Conservation (phyloP, 306 rosid species). For the Myrica gale region DNA sequence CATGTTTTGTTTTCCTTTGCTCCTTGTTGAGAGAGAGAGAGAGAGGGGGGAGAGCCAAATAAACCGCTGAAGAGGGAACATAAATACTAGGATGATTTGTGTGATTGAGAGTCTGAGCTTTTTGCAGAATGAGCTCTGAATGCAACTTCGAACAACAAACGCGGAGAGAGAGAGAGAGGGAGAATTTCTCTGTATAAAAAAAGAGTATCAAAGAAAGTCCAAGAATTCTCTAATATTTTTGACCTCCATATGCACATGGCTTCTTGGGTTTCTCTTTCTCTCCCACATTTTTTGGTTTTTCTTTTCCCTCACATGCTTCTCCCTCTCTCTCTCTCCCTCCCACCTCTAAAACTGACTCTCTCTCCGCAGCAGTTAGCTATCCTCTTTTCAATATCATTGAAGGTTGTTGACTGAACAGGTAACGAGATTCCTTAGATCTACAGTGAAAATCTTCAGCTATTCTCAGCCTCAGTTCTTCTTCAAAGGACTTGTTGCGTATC, state of each 20-base stretch:
- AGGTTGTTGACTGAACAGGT: constrained; percentile 66
- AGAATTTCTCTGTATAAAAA: neutral
- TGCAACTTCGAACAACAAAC: constrained; percentile 34
- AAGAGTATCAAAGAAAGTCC: constrained; percentile 18
- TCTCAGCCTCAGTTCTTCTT: constrained; percentile 47
- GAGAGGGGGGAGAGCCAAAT: neutral
- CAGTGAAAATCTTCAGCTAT: constrained; percentile 38
- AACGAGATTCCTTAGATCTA: constrained; percentile 82
- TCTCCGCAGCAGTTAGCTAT: constrained; percentile 34
- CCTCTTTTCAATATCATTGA: constrained; percentile 37
- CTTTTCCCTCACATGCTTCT: constrained; percentile 49
- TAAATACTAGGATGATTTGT: constrained; percentile 1
- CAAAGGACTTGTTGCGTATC: constrained; percentile 15
- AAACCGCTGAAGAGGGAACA: neutral
- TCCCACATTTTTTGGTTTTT: constrained; percentile 31
- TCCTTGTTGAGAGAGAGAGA: constrained; percentile 10
- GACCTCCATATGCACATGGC: constrained; percentile 95
- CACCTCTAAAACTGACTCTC: neutral
- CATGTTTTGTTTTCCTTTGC: constrained; percentile 22
- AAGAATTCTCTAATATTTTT: constrained; percentile 62
- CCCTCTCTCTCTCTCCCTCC: constrained; percentile 25
- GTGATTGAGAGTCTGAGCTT: constrained; percentile 1
- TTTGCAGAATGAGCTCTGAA: constrained; percentile 32
- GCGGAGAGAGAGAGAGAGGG: constrained; percentile 14
- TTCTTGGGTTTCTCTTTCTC: constrained; percentile 70